phyloP scores from a whole-genome alignment of 495 filamentous ascomycete genomes.

The Xylaria scruposa region DNA sequence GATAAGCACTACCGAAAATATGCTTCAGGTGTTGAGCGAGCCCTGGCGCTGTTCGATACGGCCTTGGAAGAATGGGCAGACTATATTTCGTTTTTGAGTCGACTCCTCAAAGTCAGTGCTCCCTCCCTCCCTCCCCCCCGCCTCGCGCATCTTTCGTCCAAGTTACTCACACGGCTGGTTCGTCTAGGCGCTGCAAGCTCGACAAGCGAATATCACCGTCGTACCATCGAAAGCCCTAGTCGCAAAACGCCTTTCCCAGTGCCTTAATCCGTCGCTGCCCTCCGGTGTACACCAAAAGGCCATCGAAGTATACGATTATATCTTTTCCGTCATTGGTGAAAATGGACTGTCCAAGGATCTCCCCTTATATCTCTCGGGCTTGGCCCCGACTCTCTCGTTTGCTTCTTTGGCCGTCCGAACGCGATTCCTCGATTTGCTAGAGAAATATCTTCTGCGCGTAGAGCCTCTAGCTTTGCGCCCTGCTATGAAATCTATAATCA shows the following conservation, averaged over 20 bases:
- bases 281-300: constrained; percentile 99
- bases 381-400: constrained; percentile 87
- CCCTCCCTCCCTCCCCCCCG: not conserved
- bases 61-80: constrained; percentile 98
- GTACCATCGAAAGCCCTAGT: constrained; percentile 86
- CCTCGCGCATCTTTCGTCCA: constrained; percentile 7
- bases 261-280: constrained; percentile 88
- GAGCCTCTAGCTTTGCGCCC: constrained; percentile 76
- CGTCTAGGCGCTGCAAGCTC: constrained; percentile 81
- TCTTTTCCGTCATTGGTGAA: constrained; percentile 78
- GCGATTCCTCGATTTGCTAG: constrained; percentile 80
- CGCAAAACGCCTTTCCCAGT: constrained; percentile 91
- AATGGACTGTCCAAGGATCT: constrained; percentile 83
- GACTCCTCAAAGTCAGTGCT: constrained; percentile 78
- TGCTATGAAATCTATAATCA: constrained; percentile 84
- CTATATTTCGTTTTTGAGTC: constrained; percentile 95
- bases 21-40: constrained; percentile 85
- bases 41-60: constrained; percentile 89
- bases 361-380: constrained; percentile 84
- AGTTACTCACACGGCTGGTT: constrained; percentile 28
- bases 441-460: constrained; percentile 76
- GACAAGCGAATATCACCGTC: constrained; percentile 70
- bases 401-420: constrained; percentile 89
- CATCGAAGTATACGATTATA: constrained; percentile 88
- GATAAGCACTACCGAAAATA: constrained; percentile 93